phyloP scores from a whole-genome alignment of 306 rosid species.

The Corylus americana region DNA sequence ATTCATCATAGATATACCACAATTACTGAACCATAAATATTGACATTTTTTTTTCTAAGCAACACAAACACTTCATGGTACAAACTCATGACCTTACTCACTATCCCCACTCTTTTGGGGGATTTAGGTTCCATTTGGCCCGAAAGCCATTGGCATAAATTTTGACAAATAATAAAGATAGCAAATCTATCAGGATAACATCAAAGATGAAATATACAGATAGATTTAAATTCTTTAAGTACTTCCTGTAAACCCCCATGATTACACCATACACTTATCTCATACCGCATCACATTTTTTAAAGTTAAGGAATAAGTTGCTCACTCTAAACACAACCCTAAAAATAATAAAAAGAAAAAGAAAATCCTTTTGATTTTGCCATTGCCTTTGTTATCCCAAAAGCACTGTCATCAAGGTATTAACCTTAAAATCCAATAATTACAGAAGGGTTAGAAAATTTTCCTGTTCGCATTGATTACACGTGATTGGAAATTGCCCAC shows the following conservation, averaged over 20 bases:
- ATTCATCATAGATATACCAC: conserved; percentile 20
- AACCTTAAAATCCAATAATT: background rate
- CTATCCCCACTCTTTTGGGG: background rate
- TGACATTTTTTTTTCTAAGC: background rate
- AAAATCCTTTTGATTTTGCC: background rate
- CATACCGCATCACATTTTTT: background rate
- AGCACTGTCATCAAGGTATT: background rate
- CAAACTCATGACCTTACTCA: background rate
- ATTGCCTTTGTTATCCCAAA: background rate
- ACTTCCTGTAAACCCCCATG: background rate
- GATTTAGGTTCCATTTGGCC: background rate
- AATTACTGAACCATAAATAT: background rate
- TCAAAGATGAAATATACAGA: background rate
- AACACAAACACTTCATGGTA: background rate
- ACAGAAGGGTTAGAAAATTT: background rate
- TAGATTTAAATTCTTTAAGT: background rate
- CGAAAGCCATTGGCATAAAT: background rate
- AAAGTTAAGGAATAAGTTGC: background rate
- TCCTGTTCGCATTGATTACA: background rate
- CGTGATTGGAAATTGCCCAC: too few species aligned
- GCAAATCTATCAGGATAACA: background rate
- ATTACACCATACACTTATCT: background rate
- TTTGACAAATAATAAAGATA: background rate
- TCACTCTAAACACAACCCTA: background rate
- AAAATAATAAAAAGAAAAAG: background rate